Conservation (phyloP, 495 filamentous ascomycete genomes). For the Daldinia childiae region DNA sequence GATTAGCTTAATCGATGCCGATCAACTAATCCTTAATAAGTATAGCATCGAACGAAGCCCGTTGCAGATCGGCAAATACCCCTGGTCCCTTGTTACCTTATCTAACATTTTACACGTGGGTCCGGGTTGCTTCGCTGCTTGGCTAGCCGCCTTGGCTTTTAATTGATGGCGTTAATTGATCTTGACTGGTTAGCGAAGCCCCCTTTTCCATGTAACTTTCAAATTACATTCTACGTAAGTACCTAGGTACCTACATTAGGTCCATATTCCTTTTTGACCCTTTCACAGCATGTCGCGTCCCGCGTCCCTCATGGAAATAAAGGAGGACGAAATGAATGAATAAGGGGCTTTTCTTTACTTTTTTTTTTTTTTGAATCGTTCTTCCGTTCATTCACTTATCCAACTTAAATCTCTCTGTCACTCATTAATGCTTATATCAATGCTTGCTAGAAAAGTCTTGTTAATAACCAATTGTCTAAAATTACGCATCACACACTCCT, state of each 20-base stretch:
- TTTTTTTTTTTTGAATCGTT: constrained; percentile 7
- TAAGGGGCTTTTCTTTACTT: constrained; percentile 20
- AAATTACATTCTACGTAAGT: background rate
- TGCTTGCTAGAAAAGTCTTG: background rate
- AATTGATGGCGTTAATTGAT: background rate
- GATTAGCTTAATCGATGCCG: constrained; percentile 17
- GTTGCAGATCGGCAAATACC: constrained; percentile 33
- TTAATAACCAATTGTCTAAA: background rate
- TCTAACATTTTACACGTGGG: constrained; percentile 15
- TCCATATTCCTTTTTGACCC: background rate
- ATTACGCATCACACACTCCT: constrained; percentile 32
- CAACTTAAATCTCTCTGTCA: constrained; percentile 17
- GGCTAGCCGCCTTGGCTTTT: background rate
- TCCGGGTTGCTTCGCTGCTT: constrained; percentile 3
- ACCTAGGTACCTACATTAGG: background rate
- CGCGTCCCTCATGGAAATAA: constrained; percentile 9
- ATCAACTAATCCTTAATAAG: constrained; percentile 35
- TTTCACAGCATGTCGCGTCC: constrained; percentile 11
- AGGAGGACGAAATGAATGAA: constrained; percentile 12
- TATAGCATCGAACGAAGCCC: constrained; percentile 34
- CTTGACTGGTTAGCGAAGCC: constrained; percentile 13
- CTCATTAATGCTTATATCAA: constrained; percentile 25
- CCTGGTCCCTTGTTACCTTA: constrained; percentile 26
- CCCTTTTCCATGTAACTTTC: constrained; percentile 5
- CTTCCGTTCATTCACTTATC: constrained; percentile 22